phyloP scores from a whole-genome alignment of 352 stramenopile species.

The Phytophthora pisi region DNA sequence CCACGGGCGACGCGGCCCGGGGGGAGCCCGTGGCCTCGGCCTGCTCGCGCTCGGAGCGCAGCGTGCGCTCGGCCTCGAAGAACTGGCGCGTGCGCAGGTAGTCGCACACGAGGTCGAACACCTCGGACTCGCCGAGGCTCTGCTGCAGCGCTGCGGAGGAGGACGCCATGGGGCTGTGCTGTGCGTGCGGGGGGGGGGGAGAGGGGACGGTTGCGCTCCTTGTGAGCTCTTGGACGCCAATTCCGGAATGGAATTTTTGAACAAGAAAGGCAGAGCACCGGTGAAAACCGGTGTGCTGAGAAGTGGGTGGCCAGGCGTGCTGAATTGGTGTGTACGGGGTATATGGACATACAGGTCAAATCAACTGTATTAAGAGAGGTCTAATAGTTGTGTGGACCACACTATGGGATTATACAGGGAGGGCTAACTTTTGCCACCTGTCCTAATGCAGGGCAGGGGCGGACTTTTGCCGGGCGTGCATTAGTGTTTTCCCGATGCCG shows the following conservation, averaged over 20 bases:
- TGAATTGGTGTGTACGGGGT: neutral
- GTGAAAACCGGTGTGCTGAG: conserved; percentile 7
- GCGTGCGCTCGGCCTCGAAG: conserved; percentile 78
- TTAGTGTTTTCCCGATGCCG: conserved; percentile 5
- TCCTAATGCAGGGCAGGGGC: conserved; percentile 11
- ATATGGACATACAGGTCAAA: neutral
- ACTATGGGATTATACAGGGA: conserved; percentile 1
- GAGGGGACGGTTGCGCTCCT: conserved; percentile 19
- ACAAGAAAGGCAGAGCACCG: neutral
- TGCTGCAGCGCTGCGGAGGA: conserved; percentile 75
- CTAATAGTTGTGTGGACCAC: neutral
- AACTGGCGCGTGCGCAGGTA: conserved; percentile 89
- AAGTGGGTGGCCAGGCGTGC: conserved; percentile 28
- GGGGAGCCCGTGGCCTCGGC: conserved; percentile 26
- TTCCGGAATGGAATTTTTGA: conserved; percentile 35
- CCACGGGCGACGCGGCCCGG: conserved; percentile 30
- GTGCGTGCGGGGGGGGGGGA: neutral
- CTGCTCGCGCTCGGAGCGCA: conserved; percentile 73
- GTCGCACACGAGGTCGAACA: conserved; percentile 89
- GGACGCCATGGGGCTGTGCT: conserved; percentile 44
- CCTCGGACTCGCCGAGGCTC: conserved; percentile 80
- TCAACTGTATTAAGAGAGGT: too few species aligned
- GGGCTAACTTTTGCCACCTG: neutral
- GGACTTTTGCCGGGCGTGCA: neutral
- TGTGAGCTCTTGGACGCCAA: conserved; percentile 34